Evolutionary conservation across 495 filamentous ascomycete genomes (phyloP).

Genomic region (Eremomyces bilateralis): DNA sequence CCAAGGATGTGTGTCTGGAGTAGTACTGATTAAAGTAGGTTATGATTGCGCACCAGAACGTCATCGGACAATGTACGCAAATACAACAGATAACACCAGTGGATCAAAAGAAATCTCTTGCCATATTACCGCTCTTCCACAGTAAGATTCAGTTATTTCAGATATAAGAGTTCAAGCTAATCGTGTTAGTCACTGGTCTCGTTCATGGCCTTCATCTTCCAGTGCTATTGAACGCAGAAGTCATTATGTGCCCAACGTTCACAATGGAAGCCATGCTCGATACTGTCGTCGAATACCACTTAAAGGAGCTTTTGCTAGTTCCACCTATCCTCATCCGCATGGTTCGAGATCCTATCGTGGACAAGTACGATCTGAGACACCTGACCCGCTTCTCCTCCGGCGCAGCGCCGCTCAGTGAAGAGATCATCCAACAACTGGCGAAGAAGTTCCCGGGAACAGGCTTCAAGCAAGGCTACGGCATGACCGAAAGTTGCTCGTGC

Average conservation of each 20-base stretch:
- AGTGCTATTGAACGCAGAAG: constrained; percentile 30
- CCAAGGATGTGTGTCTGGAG: no score
- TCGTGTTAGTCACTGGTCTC: constrained; percentile 28
- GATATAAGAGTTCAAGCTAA: constrained; percentile 9
- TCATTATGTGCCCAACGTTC: constrained; percentile 37
- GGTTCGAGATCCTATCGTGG: constrained; percentile 37
- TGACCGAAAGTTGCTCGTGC: constrained; percentile 43
- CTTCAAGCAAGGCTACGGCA: constrained; percentile 47
- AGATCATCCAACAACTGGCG: constrained; percentile 35
- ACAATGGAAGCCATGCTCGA: constrained; percentile 33
- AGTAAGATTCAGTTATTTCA: constrained; percentile 8
- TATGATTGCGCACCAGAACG: constrained; percentile 41
- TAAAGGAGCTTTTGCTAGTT: constrained; percentile 40
- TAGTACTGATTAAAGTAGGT: no score
- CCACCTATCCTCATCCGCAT: constrained; percentile 49
- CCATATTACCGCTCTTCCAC: constrained; percentile 33
- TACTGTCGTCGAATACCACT: constrained; percentile 27
- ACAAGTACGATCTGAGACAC: constrained; percentile 34
- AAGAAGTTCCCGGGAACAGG: constrained; percentile 37
- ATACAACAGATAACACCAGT: constrained; percentile 25
- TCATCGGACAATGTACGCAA: constrained; percentile 40
- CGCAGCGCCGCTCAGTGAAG: constrained; percentile 41
- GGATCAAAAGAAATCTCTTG: constrained; percentile 27
- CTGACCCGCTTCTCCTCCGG: constrained; percentile 32
- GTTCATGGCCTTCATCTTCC: constrained; percentile 39